Base-by-base conservation (phyloP, 2,329 filamentous ascomycete species). In the Didymella arachidicola region DNA sequence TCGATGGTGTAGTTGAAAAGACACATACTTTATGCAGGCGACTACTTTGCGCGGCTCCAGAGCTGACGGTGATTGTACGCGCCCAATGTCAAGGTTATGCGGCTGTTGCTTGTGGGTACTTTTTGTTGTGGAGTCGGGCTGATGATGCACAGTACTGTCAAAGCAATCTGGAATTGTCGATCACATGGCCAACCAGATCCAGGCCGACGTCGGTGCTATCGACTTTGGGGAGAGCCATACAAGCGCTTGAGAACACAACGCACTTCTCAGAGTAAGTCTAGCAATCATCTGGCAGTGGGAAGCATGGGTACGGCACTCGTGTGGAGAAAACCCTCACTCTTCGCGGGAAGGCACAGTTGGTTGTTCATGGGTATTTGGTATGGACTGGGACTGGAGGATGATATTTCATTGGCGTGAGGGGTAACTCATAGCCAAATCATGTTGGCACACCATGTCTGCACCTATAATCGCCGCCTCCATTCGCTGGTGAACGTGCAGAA, bases 401-500 rank as follows among this genome's bases (percentile, higher is more conserved):
- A 67, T 69, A 62, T 72, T 67, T 67, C 70, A 72, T 73, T 72
- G 69, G 71, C 67, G 68, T 70, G 70, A 72, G 70, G 69, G 71
- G 69, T 73, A 62, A 67, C 70, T 69, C 70, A 68, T 64, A 65
- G 69, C 74, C 73, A 43, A 43, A 27, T 43, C 41, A 74, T 69
- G 64, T 69, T 65, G 70, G 69, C 72, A 73, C 70, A 71, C 65
- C 67, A 63, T 72, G 63, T 72, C 69, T 72, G 73, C 69, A 74
- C 68, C 68, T 63, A 68, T 64, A 66, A 66, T 73, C 68, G 69
- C 72, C 68, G 68, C 70, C 72, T 71, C 72, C 72, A 73, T 75
- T 36, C 16, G 71, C 74, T 71, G 70, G 68, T 69, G 69, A 74
- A 73, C 74, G 71, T 71, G 74, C 73, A 74, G 72, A 73, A 71